These are phyloP conservation scores for Exutisphaerella laricina DNA, from an alignment of 2,329 filamentous ascomycete genomes.

Conservation along the genomic window DNA sequence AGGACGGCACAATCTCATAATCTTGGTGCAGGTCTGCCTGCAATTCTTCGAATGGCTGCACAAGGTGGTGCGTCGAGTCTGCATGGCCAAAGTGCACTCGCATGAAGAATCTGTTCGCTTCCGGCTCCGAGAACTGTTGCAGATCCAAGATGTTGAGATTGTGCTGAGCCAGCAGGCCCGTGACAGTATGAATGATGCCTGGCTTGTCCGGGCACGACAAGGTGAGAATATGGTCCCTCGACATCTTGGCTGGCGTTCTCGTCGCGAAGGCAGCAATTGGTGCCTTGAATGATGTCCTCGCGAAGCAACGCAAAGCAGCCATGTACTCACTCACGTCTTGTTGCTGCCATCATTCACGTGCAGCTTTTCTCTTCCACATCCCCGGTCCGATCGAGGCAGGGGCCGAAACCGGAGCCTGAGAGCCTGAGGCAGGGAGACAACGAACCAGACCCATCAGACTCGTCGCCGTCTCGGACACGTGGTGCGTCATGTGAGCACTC, in stretches of 20 bases:
- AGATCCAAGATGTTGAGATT: conserved; percentile 77
- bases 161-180: conserved; percentile 66
- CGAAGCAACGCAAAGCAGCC: conserved; percentile 2
- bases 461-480: no score
- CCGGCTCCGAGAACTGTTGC: conserved; percentile 75
- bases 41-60: conserved; percentile 54
- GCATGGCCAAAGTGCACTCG: conserved; percentile 72
- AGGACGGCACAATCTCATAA: conserved; percentile 63
- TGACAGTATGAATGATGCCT: conserved; percentile 80
- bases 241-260: conserved; percentile 13
- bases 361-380: no score
- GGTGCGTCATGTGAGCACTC: no score
- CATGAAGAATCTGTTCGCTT: conserved; percentile 77
- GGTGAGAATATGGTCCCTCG: conserved; percentile 63
- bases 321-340: no score
- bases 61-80: conserved; percentile 46
- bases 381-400: no score
- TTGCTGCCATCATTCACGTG: no score
- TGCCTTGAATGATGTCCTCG: background rate
- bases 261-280: conserved; percentile 8
- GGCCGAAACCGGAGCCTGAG: no score
- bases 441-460: no score
- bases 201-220: conserved; percentile 79
- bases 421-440: no score
- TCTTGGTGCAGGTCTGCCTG: conserved; percentile 61